Conservation (phyloP, 352 stramenopile species). For the Pythium scleroteichum region DNA sequence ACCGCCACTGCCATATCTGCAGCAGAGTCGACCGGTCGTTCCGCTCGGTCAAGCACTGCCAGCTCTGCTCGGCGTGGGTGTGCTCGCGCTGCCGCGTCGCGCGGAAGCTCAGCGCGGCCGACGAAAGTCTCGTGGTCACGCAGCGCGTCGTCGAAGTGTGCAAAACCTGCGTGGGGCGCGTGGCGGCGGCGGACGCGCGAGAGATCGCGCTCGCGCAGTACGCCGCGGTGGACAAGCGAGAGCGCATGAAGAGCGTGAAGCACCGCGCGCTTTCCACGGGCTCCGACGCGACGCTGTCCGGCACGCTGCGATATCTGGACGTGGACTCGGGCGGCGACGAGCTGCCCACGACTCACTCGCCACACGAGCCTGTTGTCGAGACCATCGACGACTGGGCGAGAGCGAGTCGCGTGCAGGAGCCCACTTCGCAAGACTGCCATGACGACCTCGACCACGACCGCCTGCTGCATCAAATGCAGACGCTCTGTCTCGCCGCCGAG, state of each 20-base stretch:
- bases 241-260: too few species aligned
- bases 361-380: too few species aligned
- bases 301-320: not conserved
- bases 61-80: conserved; percentile 20
- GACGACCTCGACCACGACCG: not conserved
- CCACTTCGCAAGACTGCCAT: too few species aligned
- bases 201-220: conserved; percentile 18
- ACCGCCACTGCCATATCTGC: not conserved
- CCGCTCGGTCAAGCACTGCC: conserved; percentile 6
- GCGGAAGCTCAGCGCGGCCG: conserved; percentile 8
- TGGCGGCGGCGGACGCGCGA: conserved; percentile 5
- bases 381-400: not conserved
- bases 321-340: not conserved
- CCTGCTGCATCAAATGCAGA: not conserved
- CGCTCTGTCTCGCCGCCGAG: conserved; percentile 12
- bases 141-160: conserved; percentile 18
- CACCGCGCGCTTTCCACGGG: too few species aligned
- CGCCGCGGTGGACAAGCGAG: not conserved
- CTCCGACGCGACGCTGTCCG: not conserved
- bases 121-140: conserved; percentile 1
- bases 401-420: not conserved
- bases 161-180: conserved; percentile 13
- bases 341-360: too few species aligned
- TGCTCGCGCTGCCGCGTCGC: conserved; percentile 17
- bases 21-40: conserved; percentile 11